phyloP scores from a whole-genome alignment of 2,329 filamentous ascomycete genomes.

The Amesomyces nigricolor region DNA sequence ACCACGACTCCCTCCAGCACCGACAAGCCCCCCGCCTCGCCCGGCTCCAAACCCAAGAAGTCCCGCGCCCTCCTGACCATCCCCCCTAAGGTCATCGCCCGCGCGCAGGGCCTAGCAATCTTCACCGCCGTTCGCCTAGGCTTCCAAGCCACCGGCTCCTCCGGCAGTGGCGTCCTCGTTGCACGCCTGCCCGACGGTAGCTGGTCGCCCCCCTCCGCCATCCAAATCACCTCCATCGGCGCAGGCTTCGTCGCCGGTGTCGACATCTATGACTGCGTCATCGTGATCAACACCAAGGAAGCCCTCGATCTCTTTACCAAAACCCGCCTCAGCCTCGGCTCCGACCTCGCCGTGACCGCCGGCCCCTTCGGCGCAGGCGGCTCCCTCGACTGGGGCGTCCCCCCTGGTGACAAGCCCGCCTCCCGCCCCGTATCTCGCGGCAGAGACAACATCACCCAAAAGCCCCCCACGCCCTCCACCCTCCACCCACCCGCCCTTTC shows the following conservation, averaged over 20 bases:
- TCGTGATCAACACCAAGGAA: constrained; percentile 74
- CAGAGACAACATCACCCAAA: constrained; percentile 14
- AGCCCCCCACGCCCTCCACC: not conserved
- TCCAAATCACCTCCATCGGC: constrained; percentile 73
- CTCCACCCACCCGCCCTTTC: constrained; percentile 20
- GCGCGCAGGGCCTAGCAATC: constrained; percentile 63
- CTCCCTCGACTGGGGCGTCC: constrained; percentile 55
- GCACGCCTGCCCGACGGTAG: constrained; percentile 56
- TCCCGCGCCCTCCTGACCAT: constrained; percentile 47
- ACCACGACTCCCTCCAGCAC: constrained; percentile 6
- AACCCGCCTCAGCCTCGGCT: constrained; percentile 69
- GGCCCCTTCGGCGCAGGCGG: constrained; percentile 66
- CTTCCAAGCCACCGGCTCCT: constrained; percentile 60
- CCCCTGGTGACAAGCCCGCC: constrained; percentile 17
- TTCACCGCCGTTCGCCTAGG: constrained; percentile 67
- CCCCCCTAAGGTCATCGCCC: constrained; percentile 54
- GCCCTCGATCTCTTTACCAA: constrained; percentile 73
- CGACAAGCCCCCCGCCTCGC: constrained; percentile 25
- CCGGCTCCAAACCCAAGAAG: constrained; percentile 36
- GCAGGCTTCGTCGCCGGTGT: constrained; percentile 75
- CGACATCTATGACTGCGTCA: constrained; percentile 84
- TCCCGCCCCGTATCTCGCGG: not conserved
- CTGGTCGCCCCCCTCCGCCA: constrained; percentile 79
- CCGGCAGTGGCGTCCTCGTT: constrained; percentile 60
- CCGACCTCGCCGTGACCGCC: constrained; percentile 70